These are phyloP conservation scores for Penicillium paneum DNA, from an alignment of 2,329 filamentous ascomycete genomes.

Conservation along the genomic window DNA sequence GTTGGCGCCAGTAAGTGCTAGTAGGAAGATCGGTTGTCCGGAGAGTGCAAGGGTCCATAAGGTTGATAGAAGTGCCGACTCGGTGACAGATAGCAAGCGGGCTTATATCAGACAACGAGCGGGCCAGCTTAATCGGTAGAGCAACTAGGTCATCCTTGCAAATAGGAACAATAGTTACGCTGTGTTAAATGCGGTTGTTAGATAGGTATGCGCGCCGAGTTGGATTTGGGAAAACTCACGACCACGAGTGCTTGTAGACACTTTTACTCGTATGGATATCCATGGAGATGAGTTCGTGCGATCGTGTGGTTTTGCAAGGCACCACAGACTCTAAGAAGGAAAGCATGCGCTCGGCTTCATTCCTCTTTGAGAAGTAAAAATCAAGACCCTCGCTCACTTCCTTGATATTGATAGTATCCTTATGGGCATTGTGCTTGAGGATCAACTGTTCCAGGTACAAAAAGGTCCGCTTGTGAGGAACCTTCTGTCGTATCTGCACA, in stretches of 20 bases:
- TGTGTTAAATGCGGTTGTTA: too few species aligned
- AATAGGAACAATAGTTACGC: slow-evolving; percentile 77
- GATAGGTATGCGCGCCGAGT: too few species aligned
- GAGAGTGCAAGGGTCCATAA: slow-evolving; percentile 86
- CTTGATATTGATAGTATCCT: slow-evolving; percentile 96
- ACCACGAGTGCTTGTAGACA: too few species aligned
- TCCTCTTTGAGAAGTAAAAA: slow-evolving; percentile 67
- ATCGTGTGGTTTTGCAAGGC: too few species aligned
- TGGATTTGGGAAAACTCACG: too few species aligned
- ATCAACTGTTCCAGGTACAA: slow-evolving; percentile 89
- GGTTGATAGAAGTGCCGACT: slow-evolving; percentile 83
- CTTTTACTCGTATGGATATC: too few species aligned
- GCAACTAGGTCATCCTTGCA: slow-evolving; percentile 98
- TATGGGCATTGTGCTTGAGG: slow-evolving; percentile 86
- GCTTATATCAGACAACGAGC: slow-evolving; percentile 80
- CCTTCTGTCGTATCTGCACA: slow-evolving; percentile 95
- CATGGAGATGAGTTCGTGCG: too few species aligned
- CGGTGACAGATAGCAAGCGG: slow-evolving; percentile 82
- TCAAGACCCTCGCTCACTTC: slow-evolving; percentile 94
- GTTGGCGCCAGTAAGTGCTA: slow-evolving; percentile 83
- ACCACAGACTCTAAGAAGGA: background rate
- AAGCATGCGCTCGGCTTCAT: background rate
- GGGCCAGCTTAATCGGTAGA: slow-evolving; percentile 83
- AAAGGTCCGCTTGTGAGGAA: slow-evolving; percentile 87
- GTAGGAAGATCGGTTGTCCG: slow-evolving; percentile 84